Evolutionary conservation across 2,329 filamentous ascomycete genomes (phyloP).

Genomic region (Fusarium miscanthi): DNA sequence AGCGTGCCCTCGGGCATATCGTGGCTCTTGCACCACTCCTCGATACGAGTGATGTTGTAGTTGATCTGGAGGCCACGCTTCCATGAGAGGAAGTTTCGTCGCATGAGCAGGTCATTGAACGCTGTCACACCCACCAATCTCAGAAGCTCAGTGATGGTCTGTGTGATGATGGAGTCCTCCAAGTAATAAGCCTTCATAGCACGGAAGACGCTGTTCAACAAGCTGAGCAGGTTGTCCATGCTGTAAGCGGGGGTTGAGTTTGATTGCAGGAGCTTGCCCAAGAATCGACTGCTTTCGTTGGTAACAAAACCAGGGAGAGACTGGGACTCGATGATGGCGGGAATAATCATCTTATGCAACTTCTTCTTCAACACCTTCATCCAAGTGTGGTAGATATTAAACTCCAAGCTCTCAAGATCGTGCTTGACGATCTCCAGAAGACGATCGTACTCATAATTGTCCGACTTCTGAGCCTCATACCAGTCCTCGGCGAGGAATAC

Average conservation of each 20-base stretch:
- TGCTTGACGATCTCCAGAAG: conserved; percentile 99
- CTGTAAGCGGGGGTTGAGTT: conserved; percentile 95
- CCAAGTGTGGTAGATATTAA: conserved; percentile 99
- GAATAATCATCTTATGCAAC: conserved; percentile 99
- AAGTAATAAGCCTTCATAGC: conserved; percentile 99
- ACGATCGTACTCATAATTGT: conserved; percentile 99
- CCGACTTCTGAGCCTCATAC: conserved; percentile 99
- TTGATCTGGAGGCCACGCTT: conserved; percentile 99
- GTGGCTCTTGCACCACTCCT: conserved; percentile 99
- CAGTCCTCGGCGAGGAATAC: conserved; percentile 99
- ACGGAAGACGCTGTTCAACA: conserved; percentile 97
- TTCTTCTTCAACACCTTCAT: conserved; percentile 99
- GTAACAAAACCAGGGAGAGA: conserved; percentile 98
- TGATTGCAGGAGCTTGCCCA: conserved; percentile 93
- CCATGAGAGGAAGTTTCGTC: conserved; percentile 98
- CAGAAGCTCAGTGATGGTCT: conserved; percentile 93
- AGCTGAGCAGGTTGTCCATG: conserved; percentile 97
- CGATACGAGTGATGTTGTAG: conserved; percentile 99
- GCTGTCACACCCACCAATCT: conserved; percentile 95
- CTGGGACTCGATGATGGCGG: conserved; percentile 98
- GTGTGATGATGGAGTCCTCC: conserved; percentile 94
- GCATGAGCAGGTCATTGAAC: conserved; percentile 98
- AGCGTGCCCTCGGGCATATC: conserved; percentile 99
- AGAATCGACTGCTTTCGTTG: conserved; percentile 97
- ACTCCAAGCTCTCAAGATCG: conserved; percentile 96